A percentile compares a stretch with the other conserved stretches of the same genome.
Evolutionary conservation across 768 basidiomycete species (phyloP).

Genomic region (Tylopilus sp.): DNA sequence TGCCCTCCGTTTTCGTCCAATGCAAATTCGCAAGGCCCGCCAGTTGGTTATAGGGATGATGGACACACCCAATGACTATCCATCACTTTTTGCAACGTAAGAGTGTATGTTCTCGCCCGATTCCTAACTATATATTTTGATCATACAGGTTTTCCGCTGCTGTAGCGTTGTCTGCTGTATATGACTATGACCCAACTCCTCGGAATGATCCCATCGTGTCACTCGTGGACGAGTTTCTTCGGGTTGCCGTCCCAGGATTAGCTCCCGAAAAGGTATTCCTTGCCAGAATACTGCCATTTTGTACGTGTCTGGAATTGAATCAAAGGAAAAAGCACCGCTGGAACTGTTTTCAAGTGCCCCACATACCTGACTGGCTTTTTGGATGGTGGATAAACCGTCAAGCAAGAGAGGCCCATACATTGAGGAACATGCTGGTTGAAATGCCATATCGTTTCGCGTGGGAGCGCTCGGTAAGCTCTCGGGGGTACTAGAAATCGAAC

Average conservation of each 20-base stretch:
- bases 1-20: too few species aligned
- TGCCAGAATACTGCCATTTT: not conserved
- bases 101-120: not conserved
- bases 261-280: not conserved
- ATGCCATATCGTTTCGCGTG: not conserved
- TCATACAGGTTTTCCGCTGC: not conserved
- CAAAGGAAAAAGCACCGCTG: not conserved
- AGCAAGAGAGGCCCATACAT: not conserved
- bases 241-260: not conserved
- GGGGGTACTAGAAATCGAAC: not conserved
- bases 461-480: not conserved
- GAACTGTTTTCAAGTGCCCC: not conserved
- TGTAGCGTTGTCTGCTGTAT: not conserved
- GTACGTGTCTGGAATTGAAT: not conserved
- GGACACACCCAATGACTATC: too few species aligned
- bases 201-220: not conserved
- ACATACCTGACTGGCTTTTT: not conserved
- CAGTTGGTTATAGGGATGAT: too few species aligned
- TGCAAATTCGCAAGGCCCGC: too few species aligned
- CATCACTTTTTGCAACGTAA: not conserved
- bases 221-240: not conserved
- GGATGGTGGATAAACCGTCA: constrained; percentile 1
- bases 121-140: too few species aligned
- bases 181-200: not conserved
- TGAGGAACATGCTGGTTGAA: not conserved